Evolutionary conservation across 2,329 filamentous ascomycete genomes (phyloP).

Genomic region (Phyllosticta citribraziliensis): DNA sequence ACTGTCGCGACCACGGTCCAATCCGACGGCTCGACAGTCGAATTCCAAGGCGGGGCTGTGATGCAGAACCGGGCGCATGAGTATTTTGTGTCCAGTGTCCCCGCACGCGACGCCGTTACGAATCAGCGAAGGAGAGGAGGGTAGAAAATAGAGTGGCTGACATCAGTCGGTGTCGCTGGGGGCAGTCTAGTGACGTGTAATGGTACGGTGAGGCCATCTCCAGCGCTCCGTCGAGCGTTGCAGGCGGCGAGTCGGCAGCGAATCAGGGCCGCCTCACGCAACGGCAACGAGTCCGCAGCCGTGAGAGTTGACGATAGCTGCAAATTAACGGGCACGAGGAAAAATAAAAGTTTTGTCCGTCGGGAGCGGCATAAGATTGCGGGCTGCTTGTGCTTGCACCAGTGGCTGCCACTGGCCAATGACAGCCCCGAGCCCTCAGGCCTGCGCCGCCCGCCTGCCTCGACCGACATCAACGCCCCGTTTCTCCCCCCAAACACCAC

Average conservation of each 20-base stretch:
- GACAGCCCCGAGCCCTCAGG: neutral
- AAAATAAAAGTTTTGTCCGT: neutral
- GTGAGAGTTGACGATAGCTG: too few relatives aligned
- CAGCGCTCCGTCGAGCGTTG: too few relatives aligned
- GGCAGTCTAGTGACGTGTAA: neutral
- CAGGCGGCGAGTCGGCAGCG: too few relatives aligned
- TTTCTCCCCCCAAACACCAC: neutral
- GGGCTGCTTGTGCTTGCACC: neutral
- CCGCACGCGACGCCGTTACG: neutral
- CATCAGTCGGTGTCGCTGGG: neutral
- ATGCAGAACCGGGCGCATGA: neutral
- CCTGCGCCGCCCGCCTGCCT: neutral
- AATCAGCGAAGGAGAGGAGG: neutral
- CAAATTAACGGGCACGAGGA: neutral
- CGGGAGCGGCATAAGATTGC: neutral
- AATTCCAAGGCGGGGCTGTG: neutral
- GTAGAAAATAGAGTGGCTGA: neutral
- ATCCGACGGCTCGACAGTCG: neutral
- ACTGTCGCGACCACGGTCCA: neutral
- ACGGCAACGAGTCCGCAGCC: neutral
- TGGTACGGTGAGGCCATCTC: neutral
- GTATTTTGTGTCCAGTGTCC: neutral
- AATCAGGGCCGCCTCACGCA: neutral
- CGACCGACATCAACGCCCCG: neutral
- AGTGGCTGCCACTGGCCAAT: neutral